Evolutionary conservation across 306 rosid genomes (phyloP), one percentile per base, ranked within the genome.

Genomic region (Oxytropis ochrocephala): DNA sequence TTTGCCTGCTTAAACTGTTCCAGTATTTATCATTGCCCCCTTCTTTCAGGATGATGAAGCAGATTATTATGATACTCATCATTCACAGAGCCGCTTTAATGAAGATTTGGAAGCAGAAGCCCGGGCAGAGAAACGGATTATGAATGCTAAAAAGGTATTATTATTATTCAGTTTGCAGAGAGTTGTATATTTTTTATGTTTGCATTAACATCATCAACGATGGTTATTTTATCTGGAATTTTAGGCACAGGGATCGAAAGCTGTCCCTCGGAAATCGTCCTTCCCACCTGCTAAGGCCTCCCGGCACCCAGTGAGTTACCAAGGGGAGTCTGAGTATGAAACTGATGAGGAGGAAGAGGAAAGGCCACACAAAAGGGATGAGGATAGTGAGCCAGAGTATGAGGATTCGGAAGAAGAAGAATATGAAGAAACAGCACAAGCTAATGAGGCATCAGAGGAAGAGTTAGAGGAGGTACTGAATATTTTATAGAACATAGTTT

Each of bases 91-190:
- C 74, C 89, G 79, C 83, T 78, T 87, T 58, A 95, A 94, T 64
- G 97, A 94, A 8, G 96, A 90, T 66, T 74, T 89, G 56, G 98
- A 86, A 80, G 87, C 69, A 35, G 99, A 94, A 75, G 96, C 89
- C 55, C 91, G 85, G 48, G 97, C 96, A 47, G 97, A 94, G 84
- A 91, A 80, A 77, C 92, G 95, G 64, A 94, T 91, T 77, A 80
- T 94, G 87, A 91, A 88, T 84, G 96, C 92, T 73, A 94, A 94
- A 65, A 94, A 81, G 97, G 97, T 90, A 70, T 52, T 43, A 11
- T n/a, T n/a, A n/a, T 36, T 67, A 64, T 27, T 78, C 27, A 21
- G 35, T 64, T 14, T 69, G 39, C 50, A 19, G 41, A 16, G 58
- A 11, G 64, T 47, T 55, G 36, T 29, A 50, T 17, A 17, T 54